Evolutionary conservation across 2,329 filamentous ascomycete genomes (phyloP), one percentile per base, ranked within the genome.

Genomic region (Bipolaris sorokiniana): DNA sequence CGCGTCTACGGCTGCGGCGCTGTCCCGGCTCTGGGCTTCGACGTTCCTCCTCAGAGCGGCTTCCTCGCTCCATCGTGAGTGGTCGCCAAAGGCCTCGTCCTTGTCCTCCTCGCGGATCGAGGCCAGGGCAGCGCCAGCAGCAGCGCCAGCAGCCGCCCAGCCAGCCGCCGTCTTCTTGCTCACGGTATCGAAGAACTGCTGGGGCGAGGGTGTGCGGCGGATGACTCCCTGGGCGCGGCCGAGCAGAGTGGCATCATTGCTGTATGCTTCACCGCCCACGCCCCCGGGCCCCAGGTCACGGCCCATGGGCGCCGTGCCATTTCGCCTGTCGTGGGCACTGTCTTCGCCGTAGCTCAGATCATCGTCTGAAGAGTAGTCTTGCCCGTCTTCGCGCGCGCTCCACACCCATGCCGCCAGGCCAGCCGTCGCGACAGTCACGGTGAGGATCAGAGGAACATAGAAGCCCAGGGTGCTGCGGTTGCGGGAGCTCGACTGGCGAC

Each of bases 51-150:
- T 86, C 47, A 89, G 84, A 67, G 91, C 89, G 20, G 89, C 91
- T 78, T 97, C 93, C 76, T 97, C 92, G 13, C 90, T 92, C 94
- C 94, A 97, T 50, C 91, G 88, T 73, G 91, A 90, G 77, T 95
- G 91, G 75, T 97, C 94, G 62, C 87, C 88, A 74, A 90, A 95
- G 49, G 57, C 57, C 54, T 89, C 89, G 60, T 86, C 85, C 72
- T 87, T 88, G 71, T 93, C 90, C 72, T 96, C 92, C 74, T 97
- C 91, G 53, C 90, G 85, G 64, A 96, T 95, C 15, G 90, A 88
- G 51, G 89, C 89, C 64, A 97, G 81, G 23, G 92, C 92, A 60
- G 89, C 92, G 40, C 92, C 92, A 59, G 96, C 86, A 46, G 86
- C 91, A 16, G 90, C 90, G 13, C 92, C 90, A 0, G 92, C 92